These are phyloP conservation scores for Cerrena zonata DNA, from an alignment of 1,284 basidiomycete species.

Conservation along the genomic window DNA sequence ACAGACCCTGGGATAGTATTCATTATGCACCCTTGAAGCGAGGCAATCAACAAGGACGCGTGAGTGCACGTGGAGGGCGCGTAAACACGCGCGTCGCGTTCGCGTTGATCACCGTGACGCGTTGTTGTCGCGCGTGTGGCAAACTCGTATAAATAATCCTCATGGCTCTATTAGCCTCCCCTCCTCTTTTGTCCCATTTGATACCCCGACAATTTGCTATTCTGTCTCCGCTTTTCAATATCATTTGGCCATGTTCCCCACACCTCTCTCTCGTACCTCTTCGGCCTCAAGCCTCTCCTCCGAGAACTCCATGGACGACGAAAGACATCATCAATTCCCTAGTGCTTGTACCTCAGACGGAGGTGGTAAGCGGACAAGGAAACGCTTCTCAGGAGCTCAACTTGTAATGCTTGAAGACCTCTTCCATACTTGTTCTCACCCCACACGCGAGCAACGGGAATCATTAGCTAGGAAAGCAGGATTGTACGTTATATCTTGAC, in stretches of 20 bases:
- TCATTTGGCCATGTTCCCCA: background rate
- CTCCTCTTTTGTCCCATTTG: constrained; percentile 3
- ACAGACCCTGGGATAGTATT: too few relatives aligned
- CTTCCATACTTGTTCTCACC: constrained; percentile 64
- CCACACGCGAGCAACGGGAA: constrained; percentile 66
- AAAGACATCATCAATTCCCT: constrained; percentile 5
- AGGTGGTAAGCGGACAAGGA: constrained; percentile 48
- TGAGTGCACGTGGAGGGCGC: constrained; percentile 3
- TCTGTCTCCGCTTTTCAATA: background rate
- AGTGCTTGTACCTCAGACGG: constrained; percentile 13
- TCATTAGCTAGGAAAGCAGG: constrained; percentile 49
- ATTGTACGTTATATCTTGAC: constrained; percentile 44
- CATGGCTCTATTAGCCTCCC: background rate
- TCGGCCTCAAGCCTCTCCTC: constrained; percentile 25
- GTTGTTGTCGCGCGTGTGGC: constrained; percentile 2
- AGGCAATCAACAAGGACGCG: background rate
- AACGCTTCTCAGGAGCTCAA: constrained; percentile 62
- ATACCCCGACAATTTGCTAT: background rate
- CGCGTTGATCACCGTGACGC: constrained; percentile 5
- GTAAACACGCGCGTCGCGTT: background rate
- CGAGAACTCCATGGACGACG: constrained; percentile 17
- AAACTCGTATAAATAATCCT: background rate
- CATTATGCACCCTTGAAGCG: background rate
- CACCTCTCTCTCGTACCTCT: constrained; percentile 22
- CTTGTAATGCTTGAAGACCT: constrained; percentile 68